These are phyloP conservation scores for Neurospora sublineolata DNA, from an alignment of 495 filamentous ascomycete genomes.

Conservation along the genomic window DNA sequence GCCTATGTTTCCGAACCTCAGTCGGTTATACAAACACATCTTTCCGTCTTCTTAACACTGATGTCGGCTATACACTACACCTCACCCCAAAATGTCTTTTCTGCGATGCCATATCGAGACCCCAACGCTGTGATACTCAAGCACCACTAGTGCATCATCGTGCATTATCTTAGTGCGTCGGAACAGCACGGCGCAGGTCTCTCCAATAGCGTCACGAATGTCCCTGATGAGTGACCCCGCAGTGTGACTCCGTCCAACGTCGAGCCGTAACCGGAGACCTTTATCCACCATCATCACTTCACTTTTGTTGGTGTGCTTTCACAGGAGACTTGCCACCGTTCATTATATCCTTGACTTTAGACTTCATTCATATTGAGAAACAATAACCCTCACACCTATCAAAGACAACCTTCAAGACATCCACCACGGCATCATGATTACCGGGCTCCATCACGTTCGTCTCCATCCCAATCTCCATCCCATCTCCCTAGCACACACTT, in stretches of 20 bases:
- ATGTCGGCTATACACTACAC: background rate
- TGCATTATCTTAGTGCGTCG: background rate
- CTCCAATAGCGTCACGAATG: background rate
- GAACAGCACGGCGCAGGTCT: background rate
- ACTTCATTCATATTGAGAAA: background rate
- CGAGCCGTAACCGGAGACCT: background rate
- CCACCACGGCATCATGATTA: slow-evolving; percentile 42
- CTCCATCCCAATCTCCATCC: background rate
- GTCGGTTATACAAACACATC: background rate
- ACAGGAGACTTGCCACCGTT: background rate
- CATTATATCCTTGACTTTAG: background rate
- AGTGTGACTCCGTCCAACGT: background rate
- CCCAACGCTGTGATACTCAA: background rate
- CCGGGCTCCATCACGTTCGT: slow-evolving; percentile 41
- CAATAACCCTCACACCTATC: background rate
- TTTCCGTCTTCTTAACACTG: background rate
- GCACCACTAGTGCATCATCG: background rate
- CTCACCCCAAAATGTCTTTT: background rate
- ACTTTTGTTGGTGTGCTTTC: background rate
- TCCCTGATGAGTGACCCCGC: background rate
- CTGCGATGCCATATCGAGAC: background rate
- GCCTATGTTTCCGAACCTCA: background rate
- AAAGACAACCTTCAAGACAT: background rate
- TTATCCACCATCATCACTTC: background rate
- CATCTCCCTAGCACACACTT: background rate